These are phyloP conservation scores for Neurospora sp. DNA, from an alignment of 2,329 filamentous ascomycete genomes.

Conservation along the genomic window DNA sequence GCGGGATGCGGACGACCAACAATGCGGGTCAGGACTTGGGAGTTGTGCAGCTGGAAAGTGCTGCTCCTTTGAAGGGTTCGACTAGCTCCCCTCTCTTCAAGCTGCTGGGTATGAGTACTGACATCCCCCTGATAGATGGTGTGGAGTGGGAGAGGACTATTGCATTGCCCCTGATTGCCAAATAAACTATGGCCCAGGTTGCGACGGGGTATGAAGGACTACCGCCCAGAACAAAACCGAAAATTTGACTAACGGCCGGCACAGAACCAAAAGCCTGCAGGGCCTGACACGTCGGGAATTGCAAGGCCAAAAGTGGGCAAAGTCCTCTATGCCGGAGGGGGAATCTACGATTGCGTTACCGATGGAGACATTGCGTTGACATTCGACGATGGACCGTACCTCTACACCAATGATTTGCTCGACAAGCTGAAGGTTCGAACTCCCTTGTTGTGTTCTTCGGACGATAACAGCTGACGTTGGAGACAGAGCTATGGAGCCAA, in stretches of 20 bases:
- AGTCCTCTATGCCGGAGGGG: constrained; percentile 44
- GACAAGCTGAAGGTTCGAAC: constrained; percentile 40
- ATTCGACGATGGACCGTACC: constrained; percentile 56
- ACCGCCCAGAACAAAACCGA: background rate
- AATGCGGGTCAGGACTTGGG: constrained; percentile 21
- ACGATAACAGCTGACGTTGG: constrained; percentile 1
- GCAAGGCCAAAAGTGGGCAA: constrained; percentile 41
- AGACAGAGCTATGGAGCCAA: constrained; percentile 42
- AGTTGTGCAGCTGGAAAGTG: constrained; percentile 24
- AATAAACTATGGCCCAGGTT: constrained; percentile 49
- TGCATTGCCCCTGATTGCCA: constrained; percentile 53
- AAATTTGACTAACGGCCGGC: constrained; percentile 5
- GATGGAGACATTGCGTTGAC: constrained; percentile 54
- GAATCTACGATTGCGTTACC: constrained; percentile 46
- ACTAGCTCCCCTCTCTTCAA: background rate
- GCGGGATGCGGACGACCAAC: constrained; percentile 15
- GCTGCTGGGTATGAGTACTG: constrained; percentile 3
- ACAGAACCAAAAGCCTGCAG: constrained; percentile 39
- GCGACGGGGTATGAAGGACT: constrained; percentile 35
- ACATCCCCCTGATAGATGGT: constrained; percentile 32
- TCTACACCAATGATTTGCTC: constrained; percentile 51
- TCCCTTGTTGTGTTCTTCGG: too few relatives aligned
- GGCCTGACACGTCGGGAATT: constrained; percentile 43
- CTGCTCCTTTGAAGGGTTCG: constrained; percentile 25
- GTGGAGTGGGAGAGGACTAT: constrained; percentile 42